phyloP scores from a whole-genome alignment of 176 grass and related monocot genomes.

The Chloris gayana region DNA sequence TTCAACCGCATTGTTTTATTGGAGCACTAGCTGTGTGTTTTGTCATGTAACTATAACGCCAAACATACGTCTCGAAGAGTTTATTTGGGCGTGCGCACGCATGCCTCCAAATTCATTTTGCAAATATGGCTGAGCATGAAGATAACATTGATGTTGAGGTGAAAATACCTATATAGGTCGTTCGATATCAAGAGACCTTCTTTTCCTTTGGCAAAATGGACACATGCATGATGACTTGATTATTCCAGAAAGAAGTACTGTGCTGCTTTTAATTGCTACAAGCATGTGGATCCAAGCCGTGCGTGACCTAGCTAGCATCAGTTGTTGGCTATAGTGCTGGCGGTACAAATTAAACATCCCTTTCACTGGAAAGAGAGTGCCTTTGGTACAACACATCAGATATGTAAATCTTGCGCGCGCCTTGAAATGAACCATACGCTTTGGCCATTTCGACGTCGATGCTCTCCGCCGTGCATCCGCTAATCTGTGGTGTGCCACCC shows the following conservation, averaged over 20 bases:
- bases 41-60: not conserved
- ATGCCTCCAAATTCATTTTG: constrained; percentile 9
- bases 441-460: constrained; percentile 25
- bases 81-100: not conserved
- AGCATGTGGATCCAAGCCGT: constrained; percentile 31
- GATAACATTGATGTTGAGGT: constrained; percentile 18
- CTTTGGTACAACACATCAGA: not conserved
- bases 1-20: constrained; percentile 6
- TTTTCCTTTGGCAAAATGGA: too few relatives aligned
- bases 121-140: constrained; percentile 1
- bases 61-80: not conserved
- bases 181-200: too few relatives aligned
- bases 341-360: not conserved
- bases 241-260: too few relatives aligned
- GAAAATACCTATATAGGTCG: not conserved
- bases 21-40: not conserved
- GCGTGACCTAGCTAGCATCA: not conserved
- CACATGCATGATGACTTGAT: too few relatives aligned
- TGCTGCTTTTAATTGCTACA: not conserved
- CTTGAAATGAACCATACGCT: constrained; percentile 29
- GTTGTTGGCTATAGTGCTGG: not conserved
- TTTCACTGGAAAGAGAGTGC: constrained; percentile 17
- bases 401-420: constrained; percentile 20
- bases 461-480: constrained; percentile 1
- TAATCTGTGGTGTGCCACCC: constrained; percentile 17